Conservation (phyloP, 1,139 yeast genomes). For the Pichia sp. region DNA sequence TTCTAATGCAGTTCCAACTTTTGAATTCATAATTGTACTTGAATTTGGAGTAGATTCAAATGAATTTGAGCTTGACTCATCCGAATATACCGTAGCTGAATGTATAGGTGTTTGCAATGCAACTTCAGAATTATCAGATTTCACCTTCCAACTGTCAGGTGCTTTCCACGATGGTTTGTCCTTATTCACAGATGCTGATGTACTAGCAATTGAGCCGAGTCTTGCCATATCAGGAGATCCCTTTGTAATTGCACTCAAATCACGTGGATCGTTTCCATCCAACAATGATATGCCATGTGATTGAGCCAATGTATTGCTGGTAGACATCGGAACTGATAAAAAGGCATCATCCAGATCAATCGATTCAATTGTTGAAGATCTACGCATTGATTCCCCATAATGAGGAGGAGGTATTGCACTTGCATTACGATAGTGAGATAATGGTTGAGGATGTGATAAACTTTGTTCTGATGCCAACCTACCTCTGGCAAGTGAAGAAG, state of each 20-base stretch:
- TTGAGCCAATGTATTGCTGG: constrained; percentile 13
- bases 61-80: constrained; percentile 1
- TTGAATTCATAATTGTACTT: not conserved
- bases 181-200: constrained; percentile 3
- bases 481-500: constrained; percentile 1
- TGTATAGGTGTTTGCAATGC: not conserved
- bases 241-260: constrained; percentile 17
- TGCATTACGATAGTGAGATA: constrained; percentile 6
- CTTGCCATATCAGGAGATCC: constrained; percentile 17
- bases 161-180: constrained; percentile 26
- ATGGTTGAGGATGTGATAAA: constrained; percentile 1
- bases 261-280: constrained; percentile 17
- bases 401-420: not conserved
- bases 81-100: not conserved
- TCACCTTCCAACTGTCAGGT: constrained; percentile 32
- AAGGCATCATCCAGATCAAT: constrained; percentile 1
- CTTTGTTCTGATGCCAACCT: constrained; percentile 5
- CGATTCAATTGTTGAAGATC: not conserved
- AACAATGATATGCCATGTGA: constrained; percentile 24
- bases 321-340: constrained; percentile 13
- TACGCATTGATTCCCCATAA: not conserved
- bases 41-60: constrained; percentile 1
- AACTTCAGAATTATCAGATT: constrained; percentile 7
- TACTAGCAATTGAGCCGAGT: constrained; percentile 19
- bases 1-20: not conserved